phyloP scores from a whole-genome alignment of 2,329 filamentous ascomycete species.

The Venturia aucupariae region DNA sequence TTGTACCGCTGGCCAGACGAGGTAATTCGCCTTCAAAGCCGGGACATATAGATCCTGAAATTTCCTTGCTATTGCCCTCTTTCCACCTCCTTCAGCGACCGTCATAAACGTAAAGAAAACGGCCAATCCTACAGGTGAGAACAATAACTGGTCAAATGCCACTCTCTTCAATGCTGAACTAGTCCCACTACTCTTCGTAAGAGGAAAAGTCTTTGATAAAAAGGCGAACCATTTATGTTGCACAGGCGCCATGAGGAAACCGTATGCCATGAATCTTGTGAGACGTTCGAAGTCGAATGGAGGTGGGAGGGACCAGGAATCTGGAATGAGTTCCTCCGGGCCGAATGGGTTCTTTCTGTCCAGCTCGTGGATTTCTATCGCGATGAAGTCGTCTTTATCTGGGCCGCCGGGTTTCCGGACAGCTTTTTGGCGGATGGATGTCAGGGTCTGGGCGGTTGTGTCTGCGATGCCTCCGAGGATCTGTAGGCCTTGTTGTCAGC shows the following conservation, averaged over 20 bases:
- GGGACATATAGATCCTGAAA: slow-evolving; percentile 89
- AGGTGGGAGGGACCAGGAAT: slow-evolving; percentile 54
- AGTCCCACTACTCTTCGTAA: slow-evolving; percentile 66
- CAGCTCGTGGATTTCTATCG: slow-evolving; percentile 82
- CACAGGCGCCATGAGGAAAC: slow-evolving; percentile 88
- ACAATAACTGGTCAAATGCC: slow-evolving; percentile 84
- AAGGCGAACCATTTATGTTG: slow-evolving; percentile 96
- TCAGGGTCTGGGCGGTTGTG: slow-evolving; percentile 89
- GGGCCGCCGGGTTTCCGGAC: slow-evolving; percentile 52
- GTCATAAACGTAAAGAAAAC: slow-evolving; percentile 97
- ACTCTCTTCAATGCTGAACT: slow-evolving; percentile 78
- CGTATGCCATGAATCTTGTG: slow-evolving; percentile 93
- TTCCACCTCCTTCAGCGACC: slow-evolving; percentile 81
- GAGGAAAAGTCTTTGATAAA: slow-evolving; percentile 70
- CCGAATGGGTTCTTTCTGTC: slow-evolving; percentile 67
- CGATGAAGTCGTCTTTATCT: slow-evolving; percentile 60
- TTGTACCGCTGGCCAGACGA: slow-evolving; percentile 93
- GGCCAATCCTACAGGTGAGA: slow-evolving; percentile 80
- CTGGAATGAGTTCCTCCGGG: slow-evolving; percentile 57
- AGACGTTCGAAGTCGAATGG: slow-evolving; percentile 94
- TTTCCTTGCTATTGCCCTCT: slow-evolving; percentile 69
- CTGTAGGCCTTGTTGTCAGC: slow-evolving; percentile 26
- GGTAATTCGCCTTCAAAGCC: slow-evolving; percentile 88
- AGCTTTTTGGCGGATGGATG: slow-evolving; percentile 63
- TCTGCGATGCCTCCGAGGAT: slow-evolving; percentile 91